Evolutionary conservation across 208 protist species (phyloP).

Genomic region (Vickermania ingenoplastis): DNA sequence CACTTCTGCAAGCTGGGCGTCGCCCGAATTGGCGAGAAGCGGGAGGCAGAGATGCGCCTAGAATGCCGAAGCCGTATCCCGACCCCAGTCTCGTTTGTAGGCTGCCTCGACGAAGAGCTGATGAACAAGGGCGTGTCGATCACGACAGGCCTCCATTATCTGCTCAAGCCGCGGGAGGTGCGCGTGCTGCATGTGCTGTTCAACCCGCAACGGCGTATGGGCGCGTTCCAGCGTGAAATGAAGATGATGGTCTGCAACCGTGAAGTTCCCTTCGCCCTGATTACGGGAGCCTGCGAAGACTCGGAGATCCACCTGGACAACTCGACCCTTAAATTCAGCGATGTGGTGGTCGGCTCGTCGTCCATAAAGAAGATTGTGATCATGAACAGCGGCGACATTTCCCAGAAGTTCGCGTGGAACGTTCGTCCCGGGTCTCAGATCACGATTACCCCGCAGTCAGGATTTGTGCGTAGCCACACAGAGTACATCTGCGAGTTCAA

Average conservation of each 20-base stretch:
- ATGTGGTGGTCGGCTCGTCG: conserved; percentile 79
- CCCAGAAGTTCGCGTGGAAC: conserved; percentile 88
- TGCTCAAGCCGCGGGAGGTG: conserved; percentile 82
- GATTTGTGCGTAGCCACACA: conserved; percentile 80
- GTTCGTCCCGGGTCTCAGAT: conserved; percentile 40
- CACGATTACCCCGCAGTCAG: conserved; percentile 61
- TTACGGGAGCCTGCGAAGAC: conserved; percentile 89
- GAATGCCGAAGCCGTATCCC: conserved; percentile 78
- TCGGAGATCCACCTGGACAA: conserved; percentile 92
- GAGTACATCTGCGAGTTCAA: conserved; percentile 85
- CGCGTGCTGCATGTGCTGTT: conserved; percentile 66
- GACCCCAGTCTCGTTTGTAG: conserved; percentile 72
- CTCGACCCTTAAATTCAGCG: conserved; percentile 81
- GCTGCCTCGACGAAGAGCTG: conserved; percentile 52
- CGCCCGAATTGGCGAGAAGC: conserved; percentile 68
- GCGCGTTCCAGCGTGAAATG: conserved; percentile 82
- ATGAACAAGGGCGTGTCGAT: conserved; percentile 58
- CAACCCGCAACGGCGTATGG: conserved; percentile 72
- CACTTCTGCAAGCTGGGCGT: conserved; percentile 77
- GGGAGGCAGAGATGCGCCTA: conserved; percentile 62
- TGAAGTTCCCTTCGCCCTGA: conserved; percentile 67
- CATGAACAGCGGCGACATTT: conserved; percentile 94
- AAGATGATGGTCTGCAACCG: conserved; percentile 86
- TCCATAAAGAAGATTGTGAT: conserved; percentile 75
- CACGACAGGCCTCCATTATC: conserved; percentile 14